Evolutionary conservation across 257 asterid genomes (phyloP), one percentile per base, ranked within the genome.

Genomic region (Scutellaria baicalensis): DNA sequence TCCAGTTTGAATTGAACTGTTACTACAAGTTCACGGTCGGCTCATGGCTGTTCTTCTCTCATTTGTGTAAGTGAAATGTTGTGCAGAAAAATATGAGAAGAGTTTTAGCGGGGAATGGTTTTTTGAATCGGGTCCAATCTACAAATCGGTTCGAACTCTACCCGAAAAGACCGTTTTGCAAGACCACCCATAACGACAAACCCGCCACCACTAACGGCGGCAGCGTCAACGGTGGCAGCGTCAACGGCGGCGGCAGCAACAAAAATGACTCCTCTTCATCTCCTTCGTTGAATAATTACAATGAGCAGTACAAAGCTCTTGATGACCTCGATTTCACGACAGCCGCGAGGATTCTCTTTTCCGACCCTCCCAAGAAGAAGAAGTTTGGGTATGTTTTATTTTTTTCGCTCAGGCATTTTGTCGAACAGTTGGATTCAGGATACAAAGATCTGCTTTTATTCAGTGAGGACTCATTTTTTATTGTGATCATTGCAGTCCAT

Each of bases 271-370:
- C 91, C 21, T 68, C 91, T 70, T 82, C 80, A 4, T 47, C 78
- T 39, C 7, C 85, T n/a, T 49, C 88, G 17, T 61, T 66, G 70
- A 83, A 73, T 70, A 81, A 39, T 6, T 75, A 77, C 64, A 87
- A 77, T 23, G 88, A 89, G 14, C 89, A 84, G 33, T 88, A 88
- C 73, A 87, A 86, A 76, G 89, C 89, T 67, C 85, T 93, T 1
- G 74, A 75, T 0, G 83, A 86, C 66, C 93, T 90, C 17, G 81
- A 90, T 73, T 90, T 93, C 68, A 69, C 44, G 85, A 83, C 68
- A 5, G 97, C 98, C 23, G 75, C 89, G 7, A 83, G 83, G 48
- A 93, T 93, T 67, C 84, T 90, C 21, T 90, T 90, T 72, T 59
- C 85, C 5, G 79, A 78, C 1, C 78, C 92, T 23, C 81, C 93